Conservation (phyloP, 1,284 basidiomycete genomes). For the Tilletia indica region DNA sequence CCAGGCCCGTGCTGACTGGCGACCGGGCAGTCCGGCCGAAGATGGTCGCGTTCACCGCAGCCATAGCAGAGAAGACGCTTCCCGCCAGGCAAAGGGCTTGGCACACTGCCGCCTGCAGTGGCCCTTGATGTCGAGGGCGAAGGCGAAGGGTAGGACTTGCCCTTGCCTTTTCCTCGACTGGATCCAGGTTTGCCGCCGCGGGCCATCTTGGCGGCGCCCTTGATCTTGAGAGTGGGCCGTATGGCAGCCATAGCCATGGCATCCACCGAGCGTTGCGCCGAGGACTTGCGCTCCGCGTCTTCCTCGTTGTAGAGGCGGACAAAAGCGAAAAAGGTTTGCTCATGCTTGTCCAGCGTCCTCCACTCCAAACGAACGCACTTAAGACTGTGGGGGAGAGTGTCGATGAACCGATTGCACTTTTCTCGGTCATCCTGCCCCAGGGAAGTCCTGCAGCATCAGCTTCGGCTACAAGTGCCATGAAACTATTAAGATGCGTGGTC, state of each 20-base stretch:
- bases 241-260: neutral
- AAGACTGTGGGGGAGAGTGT: slow-evolving; percentile 1
- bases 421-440: neutral
- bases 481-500: neutral
- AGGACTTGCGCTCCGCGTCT: neutral
- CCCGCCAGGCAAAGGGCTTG: too few species aligned
- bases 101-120: too few species aligned
- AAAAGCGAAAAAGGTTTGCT: neutral
- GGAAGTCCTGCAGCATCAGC: slow-evolving; percentile 2
- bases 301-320: slow-evolving; percentile 2
- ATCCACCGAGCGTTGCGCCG: neutral
- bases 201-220: neutral
- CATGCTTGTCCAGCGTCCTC: neutral
- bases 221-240: neutral
- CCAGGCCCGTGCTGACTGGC: too few species aligned
- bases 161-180: too few species aligned
- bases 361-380: neutral
- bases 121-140: too few species aligned
- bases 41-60: too few species aligned
- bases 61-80: too few species aligned
- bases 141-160: too few species aligned
- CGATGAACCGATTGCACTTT: neutral
- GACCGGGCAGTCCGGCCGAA: too few species aligned
- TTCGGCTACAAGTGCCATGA: neutral
- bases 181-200: too few species aligned